A percentile compares a stretch with the other conserved stretches of the same genome.
phyloP scores from a whole-genome alignment of 768 basidiomycete species.

The Pleurotus tuber-regium region DNA sequence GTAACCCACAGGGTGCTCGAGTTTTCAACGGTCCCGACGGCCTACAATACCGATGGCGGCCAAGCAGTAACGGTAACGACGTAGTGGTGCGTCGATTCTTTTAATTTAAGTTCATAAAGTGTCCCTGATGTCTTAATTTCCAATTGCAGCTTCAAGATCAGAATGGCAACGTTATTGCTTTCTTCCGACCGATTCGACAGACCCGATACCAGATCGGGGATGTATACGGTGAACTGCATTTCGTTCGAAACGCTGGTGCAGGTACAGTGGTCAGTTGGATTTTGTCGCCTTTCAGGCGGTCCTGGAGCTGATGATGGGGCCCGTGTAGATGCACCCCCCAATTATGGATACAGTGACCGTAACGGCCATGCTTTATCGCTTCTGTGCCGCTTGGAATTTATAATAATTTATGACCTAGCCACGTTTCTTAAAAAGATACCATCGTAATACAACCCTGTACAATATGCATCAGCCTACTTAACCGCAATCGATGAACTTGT shows the following conservation, averaged over 20 bases:
- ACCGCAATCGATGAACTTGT: neutral
- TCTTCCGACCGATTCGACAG: conserved; percentile 74
- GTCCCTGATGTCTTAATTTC: conserved; percentile 18
- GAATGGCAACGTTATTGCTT: conserved; percentile 67
- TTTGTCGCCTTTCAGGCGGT: conserved; percentile 15
- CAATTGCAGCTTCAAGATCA: conserved; percentile 66
- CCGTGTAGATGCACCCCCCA: conserved; percentile 73
- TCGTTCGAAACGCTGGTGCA: conserved; percentile 73
- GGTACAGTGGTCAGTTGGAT: conserved; percentile 69
- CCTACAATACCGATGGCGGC: conserved; percentile 76
- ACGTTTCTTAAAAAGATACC: conserved; percentile 1
- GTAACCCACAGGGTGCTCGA: conserved; percentile 50
- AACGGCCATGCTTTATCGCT: conserved; percentile 83
- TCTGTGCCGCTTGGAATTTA: conserved; percentile 57
- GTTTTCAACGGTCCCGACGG: conserved; percentile 84
- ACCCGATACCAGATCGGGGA: conserved; percentile 85
- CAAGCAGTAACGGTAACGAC: conserved; percentile 55
- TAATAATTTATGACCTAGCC: conserved; percentile 20
- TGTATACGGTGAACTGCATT: conserved; percentile 84
- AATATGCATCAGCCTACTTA: conserved; percentile 2
- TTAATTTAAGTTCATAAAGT: conserved; percentile 14
- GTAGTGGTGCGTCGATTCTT: conserved; percentile 47
- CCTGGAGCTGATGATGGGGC: conserved; percentile 12
- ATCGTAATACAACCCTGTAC: conserved; percentile 10
- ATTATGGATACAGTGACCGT: conserved; percentile 89